Percentiles rank a stretch among this genome's conserved stretches.
phyloP scores from a whole-genome alignment of 768 basidiomycete species.

The Rhodocollybia butyracea region DNA sequence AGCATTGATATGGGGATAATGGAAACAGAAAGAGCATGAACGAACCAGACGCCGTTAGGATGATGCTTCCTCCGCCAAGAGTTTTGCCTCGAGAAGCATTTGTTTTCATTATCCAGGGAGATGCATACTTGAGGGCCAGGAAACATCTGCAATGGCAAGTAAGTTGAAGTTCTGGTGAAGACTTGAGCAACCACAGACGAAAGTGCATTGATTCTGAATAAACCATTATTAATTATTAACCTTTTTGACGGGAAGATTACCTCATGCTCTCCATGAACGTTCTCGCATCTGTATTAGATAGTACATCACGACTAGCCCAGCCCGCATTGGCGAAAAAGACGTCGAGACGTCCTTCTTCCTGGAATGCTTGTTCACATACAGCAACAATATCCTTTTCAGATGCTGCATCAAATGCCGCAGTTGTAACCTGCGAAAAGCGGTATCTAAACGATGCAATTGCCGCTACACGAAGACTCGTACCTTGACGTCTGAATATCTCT shows the following conservation, averaged over 20 bases:
- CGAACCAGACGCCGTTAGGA: constrained; percentile 82
- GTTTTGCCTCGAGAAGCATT: constrained; percentile 70
- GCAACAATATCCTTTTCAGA: constrained; percentile 65
- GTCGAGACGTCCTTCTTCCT: constrained; percentile 84
- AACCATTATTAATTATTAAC: no score
- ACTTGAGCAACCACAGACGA: constrained; percentile 35
- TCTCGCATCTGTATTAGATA: constrained; percentile 58
- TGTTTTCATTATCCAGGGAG: constrained; percentile 71
- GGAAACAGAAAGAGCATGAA: constrained; percentile 5
- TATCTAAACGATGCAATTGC: neutral
- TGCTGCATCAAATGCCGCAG: constrained; percentile 78
- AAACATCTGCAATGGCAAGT: constrained; percentile 60
- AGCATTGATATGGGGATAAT: neutral
- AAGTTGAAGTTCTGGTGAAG: neutral
- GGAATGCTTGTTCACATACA: constrained; percentile 68
- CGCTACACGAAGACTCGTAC: constrained; percentile 30
- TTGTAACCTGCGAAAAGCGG: constrained; percentile 57
- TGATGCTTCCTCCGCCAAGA: constrained; percentile 73
- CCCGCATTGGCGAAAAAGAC: constrained; percentile 95
- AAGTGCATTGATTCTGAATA: constrained; percentile 69
- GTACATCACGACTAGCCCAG: constrained; percentile 52
- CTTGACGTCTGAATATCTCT: constrained; percentile 74
- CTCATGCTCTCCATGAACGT: constrained; percentile 73
- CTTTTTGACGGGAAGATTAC: no score
- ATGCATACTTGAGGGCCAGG: constrained; percentile 84